These are phyloP conservation scores for Alternaria consortialis DNA, from an alignment of 2,329 filamentous ascomycete genomes.

Conservation along the genomic window DNA sequence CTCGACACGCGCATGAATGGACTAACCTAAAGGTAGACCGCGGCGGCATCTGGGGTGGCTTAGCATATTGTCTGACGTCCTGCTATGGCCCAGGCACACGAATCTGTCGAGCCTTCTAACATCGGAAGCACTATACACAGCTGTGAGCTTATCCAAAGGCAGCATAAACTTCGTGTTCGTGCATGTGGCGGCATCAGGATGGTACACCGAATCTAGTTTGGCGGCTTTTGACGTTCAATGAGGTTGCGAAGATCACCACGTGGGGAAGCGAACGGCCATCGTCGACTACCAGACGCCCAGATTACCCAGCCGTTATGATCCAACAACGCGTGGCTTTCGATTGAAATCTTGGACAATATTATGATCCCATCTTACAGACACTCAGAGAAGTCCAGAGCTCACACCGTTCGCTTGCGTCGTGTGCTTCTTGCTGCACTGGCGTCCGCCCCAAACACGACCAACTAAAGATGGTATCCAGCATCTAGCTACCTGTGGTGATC, in stretches of 20 bases:
- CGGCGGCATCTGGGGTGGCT: constrained; percentile 22
- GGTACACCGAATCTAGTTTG: constrained; percentile 16
- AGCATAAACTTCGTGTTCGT: constrained; percentile 20
- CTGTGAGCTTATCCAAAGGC: constrained; percentile 9
- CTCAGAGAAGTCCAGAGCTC: not conserved
- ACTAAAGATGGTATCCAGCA: not conserved
- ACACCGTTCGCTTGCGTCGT: not conserved
- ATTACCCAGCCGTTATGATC: not conserved
- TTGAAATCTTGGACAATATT: not conserved
- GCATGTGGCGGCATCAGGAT: constrained; percentile 20
- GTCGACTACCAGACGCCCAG: constrained; percentile 8
- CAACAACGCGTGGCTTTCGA: constrained; percentile 7
- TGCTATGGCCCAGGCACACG: constrained; percentile 17
- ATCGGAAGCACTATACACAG: constrained; percentile 11
- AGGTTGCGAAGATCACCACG: constrained; percentile 31
- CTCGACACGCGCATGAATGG: constrained; percentile 12
- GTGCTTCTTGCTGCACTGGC: not conserved
- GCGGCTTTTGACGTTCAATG: constrained; percentile 27
- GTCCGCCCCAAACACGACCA: not conserved
- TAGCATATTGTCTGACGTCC: constrained; percentile 22
- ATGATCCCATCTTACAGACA: not conserved
- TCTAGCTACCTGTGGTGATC: constrained; percentile 6
- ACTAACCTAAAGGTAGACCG: constrained; percentile 23
- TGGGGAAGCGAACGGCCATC: constrained; percentile 29
- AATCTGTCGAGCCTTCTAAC: constrained; percentile 13